Base-by-base conservation (phyloP, 352 stramenopile species). In the Plasmopara halstedii region DNA sequence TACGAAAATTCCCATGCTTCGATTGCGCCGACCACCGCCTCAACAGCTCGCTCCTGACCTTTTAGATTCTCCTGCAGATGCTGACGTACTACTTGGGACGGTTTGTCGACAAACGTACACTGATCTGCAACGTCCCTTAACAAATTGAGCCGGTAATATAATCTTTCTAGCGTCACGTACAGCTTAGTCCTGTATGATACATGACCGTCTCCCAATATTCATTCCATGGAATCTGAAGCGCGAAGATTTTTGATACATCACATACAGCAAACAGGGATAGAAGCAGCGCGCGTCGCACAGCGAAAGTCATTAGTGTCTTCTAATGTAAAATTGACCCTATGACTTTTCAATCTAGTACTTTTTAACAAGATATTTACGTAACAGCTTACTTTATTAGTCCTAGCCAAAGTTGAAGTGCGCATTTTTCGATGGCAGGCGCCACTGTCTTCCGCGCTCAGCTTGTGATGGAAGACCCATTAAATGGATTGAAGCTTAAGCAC, bases 1-100 rank as follows among this genome's bases (percentile, higher is more conserved):
- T 56, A 90, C 79, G 73, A 83, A 50, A 90, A 90, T 52, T 90
- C 79, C 79, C 79, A 90, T 17, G 79, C 70, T 50, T 90, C 79
- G 26, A 90, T 73, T 4, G 79, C 75, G 4, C 61, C 73, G 8
- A 87, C 71, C 18, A 90, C 69, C 2, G 65, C 59, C 40, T 90
- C 71, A 19, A 88, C 49, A 11, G 75, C 73, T 27, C 68, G 63
- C 35, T 85, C 67, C 41, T 90, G 79, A 4, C 67, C 79, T 35
- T 75, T 80, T 18, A 90, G 56, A 33, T 87, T 66, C 13, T 66
- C 50, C 15, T 68, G 42, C 26, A 90, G 25, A 53, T 87, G 72
- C 2, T 41, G 43, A 6, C 65, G 73, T 42, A 87, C 75, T 8
- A 54, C 41, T 22, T 77, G 62, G 5, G 76, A 83, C 7, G 79